A percentile compares a stretch with the other conserved stretches of the same genome.
Evolutionary conservation across 2,329 filamentous ascomycete genomes (phyloP).

Genomic region (Xylariales sp.): DNA sequence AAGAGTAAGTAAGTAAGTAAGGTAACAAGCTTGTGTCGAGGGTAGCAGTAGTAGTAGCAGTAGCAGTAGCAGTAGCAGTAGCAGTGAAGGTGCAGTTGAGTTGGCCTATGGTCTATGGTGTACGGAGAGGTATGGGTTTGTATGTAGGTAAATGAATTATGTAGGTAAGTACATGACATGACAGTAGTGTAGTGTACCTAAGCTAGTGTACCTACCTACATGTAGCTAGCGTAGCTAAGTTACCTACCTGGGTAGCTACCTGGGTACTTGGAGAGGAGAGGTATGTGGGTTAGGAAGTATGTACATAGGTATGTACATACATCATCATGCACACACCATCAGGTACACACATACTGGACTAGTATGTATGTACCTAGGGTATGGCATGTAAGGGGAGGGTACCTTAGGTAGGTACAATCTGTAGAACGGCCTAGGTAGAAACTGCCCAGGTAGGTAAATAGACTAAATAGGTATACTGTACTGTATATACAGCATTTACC

Average conservation of each 20-base stretch:
- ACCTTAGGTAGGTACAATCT: too few species aligned
- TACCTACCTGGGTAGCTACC: too few species aligned
- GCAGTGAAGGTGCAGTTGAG: not conserved
- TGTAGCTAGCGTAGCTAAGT: too few species aligned
- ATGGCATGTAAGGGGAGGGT: slow-evolving; percentile 1
- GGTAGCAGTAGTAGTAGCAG: not conserved
- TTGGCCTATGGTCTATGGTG: slow-evolving; percentile 13
- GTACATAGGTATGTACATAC: slow-evolving; percentile 13
- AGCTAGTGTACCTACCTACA: too few species aligned
- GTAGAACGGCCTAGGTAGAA: slow-evolving; percentile 3
- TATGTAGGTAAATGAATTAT: too few species aligned
- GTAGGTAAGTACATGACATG: too few species aligned
- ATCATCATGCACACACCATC: too few species aligned
- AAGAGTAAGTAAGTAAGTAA: slow-evolving; percentile 16
- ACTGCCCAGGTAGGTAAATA: not conserved
- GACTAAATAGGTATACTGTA: slow-evolving; percentile 5
- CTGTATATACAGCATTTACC: not conserved
- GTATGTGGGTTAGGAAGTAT: not conserved
- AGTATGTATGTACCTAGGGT: slow-evolving; percentile 8
- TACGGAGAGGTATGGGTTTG: too few species aligned
- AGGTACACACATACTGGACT: too few species aligned
- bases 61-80: not conserved
- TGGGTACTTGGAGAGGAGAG: too few species aligned
- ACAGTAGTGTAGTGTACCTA: too few species aligned
- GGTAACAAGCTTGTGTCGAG: not conserved